A percentile compares a stretch with the other conserved stretches of the same genome.
phyloP scores from a whole-genome alignment of 306 rosid genomes.

The Lathyrus sativus region DNA sequence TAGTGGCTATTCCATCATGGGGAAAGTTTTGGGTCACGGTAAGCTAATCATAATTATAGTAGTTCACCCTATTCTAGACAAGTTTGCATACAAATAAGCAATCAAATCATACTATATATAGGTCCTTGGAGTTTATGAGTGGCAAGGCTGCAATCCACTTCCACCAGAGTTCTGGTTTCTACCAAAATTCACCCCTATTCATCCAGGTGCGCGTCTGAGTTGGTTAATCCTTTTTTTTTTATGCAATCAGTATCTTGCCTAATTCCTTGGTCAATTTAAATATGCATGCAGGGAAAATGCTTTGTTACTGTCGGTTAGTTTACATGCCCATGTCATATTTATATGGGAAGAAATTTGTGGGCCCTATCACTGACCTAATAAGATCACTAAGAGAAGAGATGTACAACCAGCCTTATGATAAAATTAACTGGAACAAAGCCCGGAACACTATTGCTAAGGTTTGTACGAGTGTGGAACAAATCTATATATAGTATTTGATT shows the following conservation, averaged over 20 bases:
- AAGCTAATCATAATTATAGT: not conserved
- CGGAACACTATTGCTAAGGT: conserved; percentile 56
- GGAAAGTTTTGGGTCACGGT: conserved; percentile 77
- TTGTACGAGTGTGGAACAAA: not conserved
- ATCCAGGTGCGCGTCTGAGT: conserved; percentile 53
- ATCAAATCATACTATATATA: not conserved
- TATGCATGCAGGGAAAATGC: conserved; percentile 56
- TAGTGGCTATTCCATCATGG: conserved; percentile 66
- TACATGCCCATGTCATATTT: conserved; percentile 79
- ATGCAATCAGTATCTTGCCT: not conserved
- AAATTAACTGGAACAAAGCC: conserved; percentile 53
- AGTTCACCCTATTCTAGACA: not conserved
- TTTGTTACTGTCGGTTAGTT: conserved; percentile 69
- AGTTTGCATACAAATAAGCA: not conserved
- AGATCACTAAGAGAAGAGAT: conserved; percentile 50
- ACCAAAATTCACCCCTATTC: conserved; percentile 50
- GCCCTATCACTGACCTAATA: conserved; percentile 52
- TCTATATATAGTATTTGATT: not conserved
- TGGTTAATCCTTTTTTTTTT: not conserved
- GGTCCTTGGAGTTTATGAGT: conserved; percentile 71
- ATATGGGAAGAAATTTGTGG: conserved; percentile 70
- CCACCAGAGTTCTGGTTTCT: conserved; percentile 83
- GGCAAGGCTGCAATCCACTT: conserved; percentile 75
- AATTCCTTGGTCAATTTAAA: not conserved
- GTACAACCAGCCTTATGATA: conserved; percentile 49